These are phyloP conservation scores for Wakefieldia striispora DNA, from an alignment of 768 basidiomycete species.

Conservation along the genomic window DNA sequence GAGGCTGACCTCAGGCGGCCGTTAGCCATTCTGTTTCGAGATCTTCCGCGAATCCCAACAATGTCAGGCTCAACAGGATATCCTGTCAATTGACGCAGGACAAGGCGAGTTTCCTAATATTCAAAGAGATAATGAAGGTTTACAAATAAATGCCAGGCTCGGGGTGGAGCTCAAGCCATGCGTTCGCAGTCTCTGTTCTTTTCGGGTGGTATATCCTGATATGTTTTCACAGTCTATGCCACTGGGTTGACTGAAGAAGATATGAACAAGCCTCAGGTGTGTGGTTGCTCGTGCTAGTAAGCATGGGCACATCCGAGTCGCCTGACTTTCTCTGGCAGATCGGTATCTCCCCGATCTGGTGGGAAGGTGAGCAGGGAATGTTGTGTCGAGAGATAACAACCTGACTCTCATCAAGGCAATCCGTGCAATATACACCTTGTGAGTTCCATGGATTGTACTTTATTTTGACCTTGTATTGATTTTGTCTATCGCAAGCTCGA, in stretches of 20 bases:
- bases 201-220: neutral
- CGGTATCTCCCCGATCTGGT: slow-evolving; percentile 88
- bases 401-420: slow-evolving; percentile 51
- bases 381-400: neutral
- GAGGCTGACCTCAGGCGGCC: slow-evolving; percentile 2
- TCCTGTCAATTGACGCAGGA: slow-evolving; percentile 74
- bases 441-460: slow-evolving; percentile 19
- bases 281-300: neutral
- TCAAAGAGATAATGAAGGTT: neutral
- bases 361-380: slow-evolving; percentile 61
- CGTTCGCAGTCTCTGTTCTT: slow-evolving; percentile 44
- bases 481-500: slow-evolving; percentile 54
- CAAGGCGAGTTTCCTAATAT: slow-evolving; percentile 50
- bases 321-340: slow-evolving; percentile 45
- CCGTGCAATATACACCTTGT: slow-evolving; percentile 85
- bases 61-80: slow-evolving; percentile 66
- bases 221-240: slow-evolving; percentile 54
- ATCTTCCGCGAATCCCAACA: slow-evolving; percentile 24
- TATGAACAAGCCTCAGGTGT: slow-evolving; percentile 81
- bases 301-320: neutral
- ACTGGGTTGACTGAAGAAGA: slow-evolving; percentile 75
- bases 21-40: slow-evolving; percentile 21
- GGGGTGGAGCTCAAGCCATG: slow-evolving; percentile 85
- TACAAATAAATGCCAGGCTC: slow-evolving; percentile 36
- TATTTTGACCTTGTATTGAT: slow-evolving; percentile 1